Evolutionary conservation across 2,329 filamentous ascomycete species (phyloP).

Genomic region (Cercospora citrullina): DNA sequence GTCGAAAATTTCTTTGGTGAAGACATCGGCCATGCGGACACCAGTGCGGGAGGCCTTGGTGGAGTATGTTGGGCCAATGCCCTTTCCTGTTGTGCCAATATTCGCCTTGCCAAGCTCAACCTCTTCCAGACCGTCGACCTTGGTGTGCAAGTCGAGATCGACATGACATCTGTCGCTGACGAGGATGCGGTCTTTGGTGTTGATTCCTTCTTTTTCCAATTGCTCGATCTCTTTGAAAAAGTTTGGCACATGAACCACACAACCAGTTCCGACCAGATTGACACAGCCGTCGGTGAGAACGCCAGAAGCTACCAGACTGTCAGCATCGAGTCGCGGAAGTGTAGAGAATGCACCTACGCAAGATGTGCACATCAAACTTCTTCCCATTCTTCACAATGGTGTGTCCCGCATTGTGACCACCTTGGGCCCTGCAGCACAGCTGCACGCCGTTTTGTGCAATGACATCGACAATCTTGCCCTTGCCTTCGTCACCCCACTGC

Average conservation of each 20-base stretch:
- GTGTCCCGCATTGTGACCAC: conserved; percentile 62
- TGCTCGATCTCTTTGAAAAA: conserved; percentile 67
- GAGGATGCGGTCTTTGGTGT: conserved; percentile 60
- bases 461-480: conserved; percentile 59
- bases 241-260: conserved; percentile 63
- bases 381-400: conserved; percentile 43
- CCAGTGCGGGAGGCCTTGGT: conserved; percentile 66
- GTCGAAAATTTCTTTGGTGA: conserved; percentile 66
- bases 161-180: conserved; percentile 65
- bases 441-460: conserved; percentile 48
- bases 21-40: conserved; percentile 66
- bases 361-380: conserved; percentile 60
- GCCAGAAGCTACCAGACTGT: conserved; percentile 57
- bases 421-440: conserved; percentile 60
- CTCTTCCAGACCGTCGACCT: conserved; percentile 67
- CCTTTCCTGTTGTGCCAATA: conserved; percentile 54
- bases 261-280: conserved; percentile 68
- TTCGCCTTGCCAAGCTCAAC: conserved; percentile 52
- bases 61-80: conserved; percentile 59
- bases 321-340: conserved; percentile 9
- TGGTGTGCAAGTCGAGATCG: conserved; percentile 64
- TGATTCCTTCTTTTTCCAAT: conserved; percentile 61
- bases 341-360: conserved; percentile 40
- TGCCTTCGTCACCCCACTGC: conserved; percentile 62
- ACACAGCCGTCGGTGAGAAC: conserved; percentile 69